Conservation (phyloP, 345 rosid species). For the Brassica cretica region DNA sequence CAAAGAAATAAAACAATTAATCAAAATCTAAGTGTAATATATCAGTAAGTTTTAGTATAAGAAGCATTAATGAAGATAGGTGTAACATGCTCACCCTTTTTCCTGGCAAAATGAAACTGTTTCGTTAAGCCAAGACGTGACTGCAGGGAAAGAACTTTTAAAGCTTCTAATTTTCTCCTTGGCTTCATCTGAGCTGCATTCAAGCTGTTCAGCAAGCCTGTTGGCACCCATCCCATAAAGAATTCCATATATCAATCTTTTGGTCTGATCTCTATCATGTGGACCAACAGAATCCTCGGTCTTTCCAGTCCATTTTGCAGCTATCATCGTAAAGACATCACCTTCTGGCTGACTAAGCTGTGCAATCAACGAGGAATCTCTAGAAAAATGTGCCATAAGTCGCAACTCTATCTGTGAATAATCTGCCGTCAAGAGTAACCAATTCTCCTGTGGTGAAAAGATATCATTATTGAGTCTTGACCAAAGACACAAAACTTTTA, state of each 20-base stretch:
- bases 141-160: slow-evolving; percentile 79
- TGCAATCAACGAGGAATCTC: slow-evolving; percentile 71
- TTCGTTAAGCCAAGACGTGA: slow-evolving; percentile 79
- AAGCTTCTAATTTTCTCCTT: slow-evolving; percentile 77
- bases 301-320: slow-evolving; percentile 86
- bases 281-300: slow-evolving; percentile 59
- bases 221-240: slow-evolving; percentile 99
- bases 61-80: slow-evolving; percentile 10
- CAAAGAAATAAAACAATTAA: neutral
- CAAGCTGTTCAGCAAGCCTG: slow-evolving; percentile 80
- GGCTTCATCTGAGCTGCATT: slow-evolving; percentile 82
- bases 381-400: slow-evolving; percentile 92
- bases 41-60: neutral
- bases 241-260: slow-evolving; percentile 92
- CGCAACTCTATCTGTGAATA: slow-evolving; percentile 97
- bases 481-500: slow-evolving; percentile 20
- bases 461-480: slow-evolving; percentile 4
- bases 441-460: slow-evolving; percentile 67
- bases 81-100: slow-evolving; percentile 63
- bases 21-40: neutral
- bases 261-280: slow-evolving; percentile 82
- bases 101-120: slow-evolving; percentile 66
- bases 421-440: slow-evolving; percentile 88
- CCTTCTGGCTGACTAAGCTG: slow-evolving; percentile 75
- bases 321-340: slow-evolving; percentile 89